Evolutionary conservation across 768 basidiomycete species (phyloP), one percentile per base, ranked within the genome.

Genomic region (Agrocybe pediades): DNA sequence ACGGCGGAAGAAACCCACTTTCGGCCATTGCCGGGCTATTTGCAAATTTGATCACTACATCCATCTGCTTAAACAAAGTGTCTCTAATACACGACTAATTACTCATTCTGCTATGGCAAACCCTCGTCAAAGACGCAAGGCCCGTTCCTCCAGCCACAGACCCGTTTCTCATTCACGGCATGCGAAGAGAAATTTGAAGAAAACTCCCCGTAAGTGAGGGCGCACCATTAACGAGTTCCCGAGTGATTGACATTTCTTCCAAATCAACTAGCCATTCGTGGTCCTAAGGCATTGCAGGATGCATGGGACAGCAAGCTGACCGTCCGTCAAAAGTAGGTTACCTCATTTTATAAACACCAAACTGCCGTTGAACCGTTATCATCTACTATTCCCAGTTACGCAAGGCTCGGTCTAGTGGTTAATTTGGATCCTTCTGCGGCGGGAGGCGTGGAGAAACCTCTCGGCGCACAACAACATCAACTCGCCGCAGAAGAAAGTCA

Each of bases 241-340:
- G 25, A 47, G 27, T 9, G n/a, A 50, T 60, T 62, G 39, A 61
- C 42, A 48, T 41, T 54, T n/a, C n/a, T n/a, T n/a, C n/a, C n/a
- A n/a, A n/a, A 21, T 9, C 41, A 52, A 60, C 54, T 58, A 87
- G 90, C 87, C 21, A 86, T 97, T 56, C 82, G 85, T 50, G 94
- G 90, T 5, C 93, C 94, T 1, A 86, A 88, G 65, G 77, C 81
- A 9, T 74, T 97, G 57, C 90, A 89, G 65, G 85, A 89, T 41
- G 85, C 86, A 51, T 98, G 95, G 95, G 90, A 98, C 69, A 84
- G 83, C 60, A 75, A 74, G 46, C 92, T 91, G 72, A 98, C 95
- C 9, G 86, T 95, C 16, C 82, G 81, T 58, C 95, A 98, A 82
- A 98, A 97, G 95, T 96, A 63, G 87, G 55, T 21, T 36, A 27